Evolutionary conservation across 1,284 basidiomycete genomes (phyloP).

Genomic region (Phaffia rhodozyma): DNA sequence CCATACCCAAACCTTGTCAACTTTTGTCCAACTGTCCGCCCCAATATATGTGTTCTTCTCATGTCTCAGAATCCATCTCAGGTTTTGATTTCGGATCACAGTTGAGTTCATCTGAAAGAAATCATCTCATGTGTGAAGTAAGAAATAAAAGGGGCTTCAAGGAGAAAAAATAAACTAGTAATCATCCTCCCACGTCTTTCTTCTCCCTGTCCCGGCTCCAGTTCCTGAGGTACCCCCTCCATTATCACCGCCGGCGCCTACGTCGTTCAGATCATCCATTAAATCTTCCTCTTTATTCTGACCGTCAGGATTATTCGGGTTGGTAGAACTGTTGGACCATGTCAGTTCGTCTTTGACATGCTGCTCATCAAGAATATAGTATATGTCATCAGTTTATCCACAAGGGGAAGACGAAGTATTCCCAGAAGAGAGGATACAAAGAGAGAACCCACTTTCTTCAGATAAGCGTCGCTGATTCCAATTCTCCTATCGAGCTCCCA

Average conservation of each 20-base stretch:
- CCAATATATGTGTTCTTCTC: too few relatives aligned
- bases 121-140: too few relatives aligned
- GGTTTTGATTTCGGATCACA: too few relatives aligned
- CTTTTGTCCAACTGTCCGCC: too few relatives aligned
- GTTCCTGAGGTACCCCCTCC: background rate
- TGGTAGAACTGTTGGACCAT: background rate
- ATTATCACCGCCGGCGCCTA: background rate
- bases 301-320: background rate
- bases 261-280: slow-evolving; percentile 1
- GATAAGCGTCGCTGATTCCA: background rate
- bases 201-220: background rate
- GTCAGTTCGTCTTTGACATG: background rate
- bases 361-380: background rate
- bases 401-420: background rate
- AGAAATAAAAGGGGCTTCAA: too few relatives aligned
- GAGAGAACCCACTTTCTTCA: background rate
- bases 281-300: slow-evolving; percentile 10
- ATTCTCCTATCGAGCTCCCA: slow-evolving; percentile 8
- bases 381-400: background rate
- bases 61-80: too few relatives aligned
- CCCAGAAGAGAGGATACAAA: too few relatives aligned
- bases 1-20: too few relatives aligned
- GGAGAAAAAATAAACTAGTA: background rate
- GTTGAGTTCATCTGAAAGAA: too few relatives aligned
- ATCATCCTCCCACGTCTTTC: slow-evolving; percentile 16